Evolutionary conservation across 352 stramenopile genomes (phyloP).

Genomic region (Pythium insidiosum): DNA sequence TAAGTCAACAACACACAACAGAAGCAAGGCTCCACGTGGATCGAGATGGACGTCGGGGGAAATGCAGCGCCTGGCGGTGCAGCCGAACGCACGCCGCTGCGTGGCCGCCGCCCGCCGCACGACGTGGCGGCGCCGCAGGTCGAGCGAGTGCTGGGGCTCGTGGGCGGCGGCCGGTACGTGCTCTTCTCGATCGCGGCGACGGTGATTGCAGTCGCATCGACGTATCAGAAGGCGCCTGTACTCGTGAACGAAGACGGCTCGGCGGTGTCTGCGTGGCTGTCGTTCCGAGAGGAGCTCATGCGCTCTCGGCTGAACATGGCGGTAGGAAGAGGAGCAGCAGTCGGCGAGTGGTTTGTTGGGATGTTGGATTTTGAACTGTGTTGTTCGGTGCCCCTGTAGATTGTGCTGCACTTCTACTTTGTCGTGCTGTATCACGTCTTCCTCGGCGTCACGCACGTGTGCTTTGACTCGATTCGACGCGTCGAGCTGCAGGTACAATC

Average conservation of each 20-base stretch:
- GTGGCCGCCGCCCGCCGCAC: not conserved
- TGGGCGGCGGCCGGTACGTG: slow-evolving; percentile 50
- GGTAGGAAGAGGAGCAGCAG: slow-evolving; percentile 29
- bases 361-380: not conserved
- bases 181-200: slow-evolving; percentile 54
- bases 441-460: slow-evolving; percentile 30
- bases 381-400: slow-evolving; percentile 17
- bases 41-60: too few relatives aligned
- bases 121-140: slow-evolving; percentile 10
- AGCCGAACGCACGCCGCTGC: not conserved
- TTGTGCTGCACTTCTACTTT: slow-evolving; percentile 62
- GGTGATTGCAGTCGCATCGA: slow-evolving; percentile 33
- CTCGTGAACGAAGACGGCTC: too few relatives aligned
- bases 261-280: too few relatives aligned
- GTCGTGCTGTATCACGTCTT: slow-evolving; percentile 64
- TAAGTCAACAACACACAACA: too few relatives aligned
- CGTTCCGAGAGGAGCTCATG: slow-evolving; percentile 39
- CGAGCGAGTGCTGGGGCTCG: slow-evolving; percentile 27
- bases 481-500: slow-evolving; percentile 51
- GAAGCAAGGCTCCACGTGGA: too few relatives aligned
- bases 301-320: slow-evolving; percentile 43
- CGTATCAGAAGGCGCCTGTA: slow-evolving; percentile 27
- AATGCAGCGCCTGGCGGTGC: too few relatives aligned
- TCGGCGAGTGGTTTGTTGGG: slow-evolving; percentile 5
- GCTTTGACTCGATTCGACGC: slow-evolving; percentile 36